These are phyloP conservation scores for Tausonia pullulans DNA, from an alignment of 1,284 basidiomycete genomes.

Conservation along the genomic window DNA sequence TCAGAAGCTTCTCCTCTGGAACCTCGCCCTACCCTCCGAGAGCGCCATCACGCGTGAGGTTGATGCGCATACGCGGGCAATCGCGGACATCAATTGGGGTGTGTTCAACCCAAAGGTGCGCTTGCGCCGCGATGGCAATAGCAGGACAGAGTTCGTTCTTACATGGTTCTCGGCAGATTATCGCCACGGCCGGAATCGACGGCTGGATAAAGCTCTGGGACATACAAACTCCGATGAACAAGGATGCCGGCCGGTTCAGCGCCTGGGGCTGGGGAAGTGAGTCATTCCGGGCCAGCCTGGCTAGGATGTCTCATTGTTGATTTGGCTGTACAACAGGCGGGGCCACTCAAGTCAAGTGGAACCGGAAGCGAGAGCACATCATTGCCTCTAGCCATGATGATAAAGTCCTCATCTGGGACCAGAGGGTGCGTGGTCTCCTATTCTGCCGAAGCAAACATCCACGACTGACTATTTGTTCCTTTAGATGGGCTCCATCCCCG, in stretches of 20 bases:
- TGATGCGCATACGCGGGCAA: slow-evolving; percentile 77
- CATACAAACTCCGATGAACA: slow-evolving; percentile 35
- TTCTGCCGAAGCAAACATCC: background rate
- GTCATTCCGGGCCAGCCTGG: slow-evolving; percentile 14
- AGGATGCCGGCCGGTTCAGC: slow-evolving; percentile 8
- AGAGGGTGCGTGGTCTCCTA: slow-evolving; percentile 43
- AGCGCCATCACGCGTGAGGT: slow-evolving; percentile 68
- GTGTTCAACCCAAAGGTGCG: slow-evolving; percentile 57
- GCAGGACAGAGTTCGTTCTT: too few relatives aligned
- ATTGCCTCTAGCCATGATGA: slow-evolving; percentile 78
- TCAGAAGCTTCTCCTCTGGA: slow-evolving; percentile 95
- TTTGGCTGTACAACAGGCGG: slow-evolving; percentile 43
- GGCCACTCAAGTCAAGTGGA: slow-evolving; percentile 96
- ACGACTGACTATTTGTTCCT: background rate
- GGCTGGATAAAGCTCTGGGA: slow-evolving; percentile 59
- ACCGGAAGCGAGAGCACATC: slow-evolving; percentile 67
- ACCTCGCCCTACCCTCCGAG: slow-evolving; percentile 58
- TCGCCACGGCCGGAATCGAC: slow-evolving; percentile 40
- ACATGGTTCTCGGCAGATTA: slow-evolving; percentile 17
- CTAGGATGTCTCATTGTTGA: slow-evolving; percentile 35
- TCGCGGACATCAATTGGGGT: slow-evolving; percentile 95
- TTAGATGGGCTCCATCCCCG: slow-evolving; percentile 78
- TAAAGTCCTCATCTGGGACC: slow-evolving; percentile 75
- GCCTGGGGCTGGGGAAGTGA: slow-evolving; percentile 23
- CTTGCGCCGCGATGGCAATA: background rate